phyloP scores from a whole-genome alignment of 202 grass and related monocot species.

The Sporobolus alterniflorus region DNA sequence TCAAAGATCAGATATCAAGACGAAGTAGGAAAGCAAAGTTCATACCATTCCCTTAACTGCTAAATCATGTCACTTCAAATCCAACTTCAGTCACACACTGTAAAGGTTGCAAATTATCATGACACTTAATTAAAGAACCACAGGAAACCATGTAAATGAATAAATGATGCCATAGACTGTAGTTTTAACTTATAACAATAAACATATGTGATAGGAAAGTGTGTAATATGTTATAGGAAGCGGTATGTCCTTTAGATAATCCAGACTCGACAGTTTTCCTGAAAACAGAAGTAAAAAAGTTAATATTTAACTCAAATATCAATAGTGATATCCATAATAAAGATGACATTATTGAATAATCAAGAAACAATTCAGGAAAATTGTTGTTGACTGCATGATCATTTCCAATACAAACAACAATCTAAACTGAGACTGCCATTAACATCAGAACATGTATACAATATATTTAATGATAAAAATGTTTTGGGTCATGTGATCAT shows the following conservation, averaged over 20 bases:
- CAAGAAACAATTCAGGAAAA: too few species aligned
- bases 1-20: too few species aligned
- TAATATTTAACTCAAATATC: conserved; percentile 23
- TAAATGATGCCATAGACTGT: neutral
- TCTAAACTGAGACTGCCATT: too few species aligned
- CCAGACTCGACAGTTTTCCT: conserved; percentile 69
- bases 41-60: conserved; percentile 88
- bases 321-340: conserved; percentile 1
- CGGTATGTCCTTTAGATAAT: conserved; percentile 68
- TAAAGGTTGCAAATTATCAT: conserved; percentile 45
- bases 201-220: too few species aligned
- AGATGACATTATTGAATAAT: too few species aligned
- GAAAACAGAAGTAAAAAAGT: conserved; percentile 18
- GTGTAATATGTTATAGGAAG: conserved; percentile 92
- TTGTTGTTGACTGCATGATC: too few species aligned
- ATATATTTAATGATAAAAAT: too few species aligned
- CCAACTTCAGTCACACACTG: conserved; percentile 88
- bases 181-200: neutral
- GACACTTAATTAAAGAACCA: conserved; percentile 20
- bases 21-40: conserved; percentile 12
- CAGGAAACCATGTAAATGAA: neutral
- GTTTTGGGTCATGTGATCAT: too few species aligned
- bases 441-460: too few species aligned
- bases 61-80: conserved; percentile 92
- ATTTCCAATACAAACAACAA: too few species aligned